Evolutionary conservation across 163 green algal genomes (phyloP).

Genomic region (Chlorella variabilis): DNA sequence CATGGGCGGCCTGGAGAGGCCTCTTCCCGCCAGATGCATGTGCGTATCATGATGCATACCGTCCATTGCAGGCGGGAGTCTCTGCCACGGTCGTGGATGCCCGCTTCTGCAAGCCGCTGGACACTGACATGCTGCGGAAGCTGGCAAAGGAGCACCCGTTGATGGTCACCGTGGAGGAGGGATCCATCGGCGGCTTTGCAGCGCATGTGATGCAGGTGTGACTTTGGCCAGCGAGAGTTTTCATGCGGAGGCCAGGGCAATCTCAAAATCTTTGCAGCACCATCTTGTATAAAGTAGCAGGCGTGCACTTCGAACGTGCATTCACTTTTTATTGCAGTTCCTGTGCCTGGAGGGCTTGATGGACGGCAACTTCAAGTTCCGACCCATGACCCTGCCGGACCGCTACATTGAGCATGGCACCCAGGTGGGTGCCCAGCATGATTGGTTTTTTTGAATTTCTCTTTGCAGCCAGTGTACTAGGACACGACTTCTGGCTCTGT

Average conservation of each 20-base stretch:
- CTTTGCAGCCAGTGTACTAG: too few relatives aligned
- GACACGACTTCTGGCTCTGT: not conserved
- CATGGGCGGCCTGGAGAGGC: not conserved
- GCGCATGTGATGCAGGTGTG: slow-evolving; percentile 91
- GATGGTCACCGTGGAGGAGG: slow-evolving; percentile 99
- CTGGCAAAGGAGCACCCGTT: slow-evolving; percentile 82
- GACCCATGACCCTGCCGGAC: slow-evolving; percentile 96
- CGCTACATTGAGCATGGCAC: slow-evolving; percentile 97
- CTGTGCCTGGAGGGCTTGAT: slow-evolving; percentile 88
- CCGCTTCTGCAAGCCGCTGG: slow-evolving; percentile 99
- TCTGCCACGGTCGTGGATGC: slow-evolving; percentile 94
- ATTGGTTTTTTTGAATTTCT: too few relatives aligned
- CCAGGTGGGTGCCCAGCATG: slow-evolving; percentile 67
- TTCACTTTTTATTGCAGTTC: slow-evolving; percentile 66
- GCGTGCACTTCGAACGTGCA: too few relatives aligned
- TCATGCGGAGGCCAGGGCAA: too few relatives aligned
- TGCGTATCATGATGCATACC: too few relatives aligned
- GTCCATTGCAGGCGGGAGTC: slow-evolving; percentile 73
- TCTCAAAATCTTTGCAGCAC: too few relatives aligned
- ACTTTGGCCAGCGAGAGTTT: not conserved
- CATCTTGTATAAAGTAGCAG: too few relatives aligned
- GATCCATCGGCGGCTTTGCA: slow-evolving; percentile 96
- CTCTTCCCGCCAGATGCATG: too few relatives aligned
- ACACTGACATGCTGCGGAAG: slow-evolving; percentile 79
- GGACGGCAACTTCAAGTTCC: slow-evolving; percentile 92